Percentiles rank a stretch among this genome's conserved stretches.
Evolutionary conservation across 345 rosid species (phyloP).

Genomic region (Excoecaria agallocha): DNA sequence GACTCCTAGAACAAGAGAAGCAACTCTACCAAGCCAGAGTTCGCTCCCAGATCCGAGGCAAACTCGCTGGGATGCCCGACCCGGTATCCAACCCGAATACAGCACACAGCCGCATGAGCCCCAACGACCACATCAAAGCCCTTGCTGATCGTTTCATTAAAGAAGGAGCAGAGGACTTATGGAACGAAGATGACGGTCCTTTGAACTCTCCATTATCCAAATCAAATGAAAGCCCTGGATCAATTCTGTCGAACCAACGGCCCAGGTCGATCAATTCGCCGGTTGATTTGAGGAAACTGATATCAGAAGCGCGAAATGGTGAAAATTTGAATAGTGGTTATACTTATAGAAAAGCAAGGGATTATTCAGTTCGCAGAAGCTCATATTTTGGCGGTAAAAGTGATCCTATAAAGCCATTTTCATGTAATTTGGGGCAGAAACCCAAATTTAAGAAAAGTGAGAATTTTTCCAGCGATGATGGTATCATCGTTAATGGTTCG

Average conservation of each 20-base stretch:
- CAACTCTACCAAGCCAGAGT: slow-evolving; percentile 80
- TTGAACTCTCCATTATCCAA: slow-evolving; percentile 26
- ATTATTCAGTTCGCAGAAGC: slow-evolving; percentile 46
- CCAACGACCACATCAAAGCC: slow-evolving; percentile 60
- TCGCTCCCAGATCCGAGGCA: slow-evolving; percentile 67
- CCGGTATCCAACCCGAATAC: no score
- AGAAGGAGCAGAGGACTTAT: slow-evolving; percentile 84
- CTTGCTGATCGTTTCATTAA: slow-evolving; percentile 90
- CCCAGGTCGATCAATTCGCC: slow-evolving; percentile 13
- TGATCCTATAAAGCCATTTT: slow-evolving; percentile 14
- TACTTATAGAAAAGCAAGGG: slow-evolving; percentile 33
- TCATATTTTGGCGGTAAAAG: slow-evolving; percentile 1
- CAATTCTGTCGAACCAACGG: slow-evolving; percentile 11
- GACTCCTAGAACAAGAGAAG: slow-evolving; percentile 84
- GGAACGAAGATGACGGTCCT: slow-evolving; percentile 86
- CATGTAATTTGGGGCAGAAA: slow-evolving; percentile 11
- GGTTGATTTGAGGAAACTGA: no score
- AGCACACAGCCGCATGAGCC: slow-evolving; percentile 56
- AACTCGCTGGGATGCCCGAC: slow-evolving; percentile 36
- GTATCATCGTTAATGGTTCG: slow-evolving; percentile 14
- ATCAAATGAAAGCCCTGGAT: slow-evolving; percentile 28
- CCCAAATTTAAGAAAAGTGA: slow-evolving; percentile 41
- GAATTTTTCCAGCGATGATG: slow-evolving; percentile 39
- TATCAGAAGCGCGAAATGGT: slow-evolving; percentile 18
- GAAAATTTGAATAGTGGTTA: slow-evolving; percentile 15